These are phyloP conservation scores for Puccinia triticina DNA, from an alignment of 1,284 basidiomycete genomes.

Conservation along the genomic window DNA sequence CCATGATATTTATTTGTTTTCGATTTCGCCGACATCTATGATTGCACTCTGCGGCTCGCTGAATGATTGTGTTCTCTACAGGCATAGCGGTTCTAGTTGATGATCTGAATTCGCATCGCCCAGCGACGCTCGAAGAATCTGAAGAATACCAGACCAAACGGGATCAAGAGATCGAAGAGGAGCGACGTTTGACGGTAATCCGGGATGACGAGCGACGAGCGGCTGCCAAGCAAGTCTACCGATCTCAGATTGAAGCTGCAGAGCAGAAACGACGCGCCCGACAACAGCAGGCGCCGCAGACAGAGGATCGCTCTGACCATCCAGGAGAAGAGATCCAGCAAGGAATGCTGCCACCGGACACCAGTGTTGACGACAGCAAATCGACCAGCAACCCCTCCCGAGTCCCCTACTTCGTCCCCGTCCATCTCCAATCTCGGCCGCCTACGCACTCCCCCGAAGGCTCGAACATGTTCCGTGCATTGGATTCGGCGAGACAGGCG, in stretches of 20 bases:
- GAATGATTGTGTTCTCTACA: slow-evolving; percentile 58
- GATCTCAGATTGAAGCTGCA: slow-evolving; percentile 40
- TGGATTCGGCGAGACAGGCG: slow-evolving; percentile 69
- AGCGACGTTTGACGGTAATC: slow-evolving; percentile 65
- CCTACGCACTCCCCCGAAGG: slow-evolving; percentile 9
- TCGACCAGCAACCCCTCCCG: background rate
- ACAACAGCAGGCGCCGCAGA: background rate
- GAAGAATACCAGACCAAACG: slow-evolving; percentile 52
- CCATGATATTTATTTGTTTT: slow-evolving; percentile 13
- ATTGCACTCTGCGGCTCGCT: background rate
- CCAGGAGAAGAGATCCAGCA: slow-evolving; percentile 3
- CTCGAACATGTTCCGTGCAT: slow-evolving; percentile 64
- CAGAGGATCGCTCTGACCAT: background rate
- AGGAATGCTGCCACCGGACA: slow-evolving; percentile 25
- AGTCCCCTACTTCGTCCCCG: slow-evolving; percentile 29
- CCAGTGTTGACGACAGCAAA: background rate
- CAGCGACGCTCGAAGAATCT: slow-evolving; percentile 64
- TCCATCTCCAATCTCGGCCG: slow-evolving; percentile 36
- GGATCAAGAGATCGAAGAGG: slow-evolving; percentile 63
- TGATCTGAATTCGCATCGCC: slow-evolving; percentile 69
- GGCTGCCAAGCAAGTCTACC: slow-evolving; percentile 37
- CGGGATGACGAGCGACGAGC: slow-evolving; percentile 60
- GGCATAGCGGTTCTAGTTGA: slow-evolving; percentile 77
- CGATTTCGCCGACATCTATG: background rate
- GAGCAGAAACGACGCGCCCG: slow-evolving; percentile 26